A percentile compares a stretch with the other conserved stretches of the same genome.
Evolutionary conservation across 2,329 filamentous ascomycete genomes (phyloP).

Genomic region (Penicillium griseofulvum): DNA sequence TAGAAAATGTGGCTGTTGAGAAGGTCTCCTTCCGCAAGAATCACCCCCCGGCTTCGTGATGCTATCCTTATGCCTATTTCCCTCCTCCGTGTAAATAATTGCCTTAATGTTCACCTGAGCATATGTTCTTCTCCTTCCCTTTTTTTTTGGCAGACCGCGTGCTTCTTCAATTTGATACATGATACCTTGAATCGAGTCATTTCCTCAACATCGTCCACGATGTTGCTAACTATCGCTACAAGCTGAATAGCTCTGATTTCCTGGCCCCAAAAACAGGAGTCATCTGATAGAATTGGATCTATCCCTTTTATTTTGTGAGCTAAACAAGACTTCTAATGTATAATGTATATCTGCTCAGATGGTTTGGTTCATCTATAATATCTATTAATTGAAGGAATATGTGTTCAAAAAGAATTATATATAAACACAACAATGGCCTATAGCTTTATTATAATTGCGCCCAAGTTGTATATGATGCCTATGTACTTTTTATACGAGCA

Average conservation of each 20-base stretch:
- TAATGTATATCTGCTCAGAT: neutral
- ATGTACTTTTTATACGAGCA: too few species aligned
- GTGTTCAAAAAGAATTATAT: too few species aligned
- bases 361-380: too few species aligned
- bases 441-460: too few species aligned
- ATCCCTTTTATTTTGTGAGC: neutral
- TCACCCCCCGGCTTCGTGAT: constrained; percentile 57
- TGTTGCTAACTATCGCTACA: neutral
- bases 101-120: constrained; percentile 13
- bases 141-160: neutral
- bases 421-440: too few species aligned
- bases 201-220: neutral
- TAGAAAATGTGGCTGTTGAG: constrained; percentile 77
- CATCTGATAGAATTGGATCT: neutral
- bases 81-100: constrained; percentile 33
- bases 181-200: constrained; percentile 10
- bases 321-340: neutral
- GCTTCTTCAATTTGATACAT: constrained; percentile 12
- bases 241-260: neutral
- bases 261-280: too few species aligned
- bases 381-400: too few species aligned
- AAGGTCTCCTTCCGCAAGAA: constrained; percentile 85
- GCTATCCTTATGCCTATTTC: neutral
- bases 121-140: neutral
- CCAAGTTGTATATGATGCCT: too few species aligned